Evolutionary conservation across 352 stramenopile genomes (phyloP).

Genomic region (Globisporangium perplexum): DNA sequence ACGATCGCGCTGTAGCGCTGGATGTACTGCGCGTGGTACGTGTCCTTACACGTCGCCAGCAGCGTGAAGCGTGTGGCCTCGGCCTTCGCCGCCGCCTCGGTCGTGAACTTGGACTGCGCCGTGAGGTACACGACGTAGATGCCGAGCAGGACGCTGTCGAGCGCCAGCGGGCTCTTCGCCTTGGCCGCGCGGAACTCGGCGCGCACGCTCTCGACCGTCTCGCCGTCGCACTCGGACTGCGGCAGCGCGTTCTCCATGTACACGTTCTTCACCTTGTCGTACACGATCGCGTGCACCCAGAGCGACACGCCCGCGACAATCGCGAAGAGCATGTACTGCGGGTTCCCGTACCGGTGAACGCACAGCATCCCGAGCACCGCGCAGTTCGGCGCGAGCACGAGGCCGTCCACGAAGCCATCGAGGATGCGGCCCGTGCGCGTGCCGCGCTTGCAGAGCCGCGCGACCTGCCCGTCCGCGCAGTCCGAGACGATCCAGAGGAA

Average conservation of each 20-base stretch:
- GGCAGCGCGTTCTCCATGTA: slow-evolving; percentile 84
- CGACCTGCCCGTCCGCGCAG: slow-evolving; percentile 76
- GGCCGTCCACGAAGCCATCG: slow-evolving; percentile 66
- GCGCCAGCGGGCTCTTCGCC: slow-evolving; percentile 49
- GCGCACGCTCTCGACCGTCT: slow-evolving; percentile 72
- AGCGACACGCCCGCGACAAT: slow-evolving; percentile 63
- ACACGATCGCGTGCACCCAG: slow-evolving; percentile 77
- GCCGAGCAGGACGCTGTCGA: slow-evolving; percentile 65
- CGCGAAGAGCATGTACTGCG: slow-evolving; percentile 42
- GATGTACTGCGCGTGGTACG: slow-evolving; percentile 60
- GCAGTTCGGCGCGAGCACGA: slow-evolving; percentile 75
- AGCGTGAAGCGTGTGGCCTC: slow-evolving; percentile 47
- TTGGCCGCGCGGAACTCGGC: slow-evolving; percentile 61
- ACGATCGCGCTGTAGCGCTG: slow-evolving; percentile 51
- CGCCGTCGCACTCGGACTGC: slow-evolving; percentile 70
- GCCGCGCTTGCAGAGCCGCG: slow-evolving; percentile 75
- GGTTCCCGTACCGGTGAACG: slow-evolving; percentile 44
- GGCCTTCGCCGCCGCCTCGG: slow-evolving; percentile 51
- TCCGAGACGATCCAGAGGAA: slow-evolving; percentile 86
- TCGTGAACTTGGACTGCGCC: slow-evolving; percentile 60
- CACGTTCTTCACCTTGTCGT: slow-evolving; percentile 86
- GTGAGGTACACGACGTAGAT: slow-evolving; percentile 79
- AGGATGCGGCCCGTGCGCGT: slow-evolving; percentile 78
- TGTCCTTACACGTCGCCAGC: slow-evolving; percentile 54
- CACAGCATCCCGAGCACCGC: slow-evolving; percentile 51